Percentiles rank a stretch among this genome's conserved stretches.
Conservation (phyloP, 1,284 basidiomycete genomes). For the Naganishia cerealis region DNA sequence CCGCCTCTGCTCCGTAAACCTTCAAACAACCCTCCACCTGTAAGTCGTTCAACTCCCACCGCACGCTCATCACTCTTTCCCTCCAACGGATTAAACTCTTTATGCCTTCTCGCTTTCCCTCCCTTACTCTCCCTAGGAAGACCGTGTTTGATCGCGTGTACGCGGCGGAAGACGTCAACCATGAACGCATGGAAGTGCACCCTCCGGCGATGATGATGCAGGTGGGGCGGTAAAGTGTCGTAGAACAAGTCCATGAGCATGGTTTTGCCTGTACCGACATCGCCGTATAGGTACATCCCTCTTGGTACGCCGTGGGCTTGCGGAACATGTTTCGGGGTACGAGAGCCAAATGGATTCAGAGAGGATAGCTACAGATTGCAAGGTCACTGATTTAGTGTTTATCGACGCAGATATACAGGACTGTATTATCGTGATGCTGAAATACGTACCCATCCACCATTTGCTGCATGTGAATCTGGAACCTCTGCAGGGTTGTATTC, state of each 20-base stretch:
- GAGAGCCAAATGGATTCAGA: constrained; percentile 27
- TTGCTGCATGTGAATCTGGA: constrained; percentile 54
- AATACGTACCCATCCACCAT: constrained; percentile 37
- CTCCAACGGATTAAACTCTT: constrained; percentile 27
- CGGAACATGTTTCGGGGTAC: constrained; percentile 31
- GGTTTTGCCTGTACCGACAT: constrained; percentile 89
- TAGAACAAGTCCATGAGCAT: constrained; percentile 99
- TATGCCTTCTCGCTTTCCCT: constrained; percentile 7
- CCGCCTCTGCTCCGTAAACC: constrained; percentile 44
- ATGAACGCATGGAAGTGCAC: constrained; percentile 99
- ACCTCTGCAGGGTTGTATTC: constrained; percentile 71
- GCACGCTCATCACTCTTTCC: constrained; percentile 32
- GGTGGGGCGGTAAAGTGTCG: constrained; percentile 75
- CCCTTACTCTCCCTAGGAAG: constrained; percentile 8
- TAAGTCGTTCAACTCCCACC: constrained; percentile 31
- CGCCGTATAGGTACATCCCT: constrained; percentile 94
- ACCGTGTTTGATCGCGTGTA: constrained; percentile 70
- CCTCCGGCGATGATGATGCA: constrained; percentile 68
- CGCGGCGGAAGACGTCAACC: constrained; percentile 94
- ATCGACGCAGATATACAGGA: background rate
- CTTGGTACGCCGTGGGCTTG: constrained; percentile 65
- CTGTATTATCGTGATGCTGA: background rate
- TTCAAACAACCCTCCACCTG: constrained; percentile 37
- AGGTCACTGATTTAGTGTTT: background rate
- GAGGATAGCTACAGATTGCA: constrained; percentile 36